phyloP scores from a whole-genome alignment of 108 stramenopile genomes.

The Stephanodiscus triporus region DNA sequence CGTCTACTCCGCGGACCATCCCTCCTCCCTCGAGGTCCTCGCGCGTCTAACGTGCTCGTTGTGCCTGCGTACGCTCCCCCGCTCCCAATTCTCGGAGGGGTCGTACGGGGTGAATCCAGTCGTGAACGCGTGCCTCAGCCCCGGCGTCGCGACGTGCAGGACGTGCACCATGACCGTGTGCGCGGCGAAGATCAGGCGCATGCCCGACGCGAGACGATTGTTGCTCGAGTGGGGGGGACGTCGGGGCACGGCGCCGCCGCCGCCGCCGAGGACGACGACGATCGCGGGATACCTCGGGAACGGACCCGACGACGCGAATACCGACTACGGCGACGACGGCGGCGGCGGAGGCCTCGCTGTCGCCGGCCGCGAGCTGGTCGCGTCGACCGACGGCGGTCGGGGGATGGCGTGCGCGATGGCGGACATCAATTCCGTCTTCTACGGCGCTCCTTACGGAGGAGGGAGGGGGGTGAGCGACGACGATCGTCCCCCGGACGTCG shows the following conservation, averaged over 20 bases:
- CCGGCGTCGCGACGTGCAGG: slow-evolving; percentile 25
- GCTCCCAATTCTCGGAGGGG: slow-evolving; percentile 38
- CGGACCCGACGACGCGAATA: background rate
- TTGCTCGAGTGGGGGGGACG: background rate
- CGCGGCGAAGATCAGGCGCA: slow-evolving; percentile 15
- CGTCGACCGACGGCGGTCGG: background rate
- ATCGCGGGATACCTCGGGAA: background rate
- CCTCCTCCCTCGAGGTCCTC: slow-evolving; percentile 32
- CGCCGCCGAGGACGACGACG: no score
- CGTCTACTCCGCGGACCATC: slow-evolving; percentile 31
- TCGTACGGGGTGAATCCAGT: slow-evolving; percentile 17
- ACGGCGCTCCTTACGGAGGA: background rate
- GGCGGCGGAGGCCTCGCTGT: no score
- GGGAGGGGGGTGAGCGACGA: background rate
- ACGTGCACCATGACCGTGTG: slow-evolving; percentile 51
- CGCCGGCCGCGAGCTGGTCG: background rate
- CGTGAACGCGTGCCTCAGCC: slow-evolving; percentile 2
- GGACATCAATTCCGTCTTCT: background rate
- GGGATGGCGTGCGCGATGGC: background rate
- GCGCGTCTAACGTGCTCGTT: slow-evolving; percentile 36
- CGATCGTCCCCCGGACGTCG: slow-evolving; percentile 15
- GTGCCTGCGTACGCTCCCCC: slow-evolving; percentile 39
- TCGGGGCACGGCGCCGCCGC: background rate
- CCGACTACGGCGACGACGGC: no score
- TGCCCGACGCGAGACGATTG: no score